A percentile compares a stretch with the other conserved stretches of the same genome.
Conservation (phyloP, 805 yeast species). For the Metschnikowia aberdeeniae region DNA sequence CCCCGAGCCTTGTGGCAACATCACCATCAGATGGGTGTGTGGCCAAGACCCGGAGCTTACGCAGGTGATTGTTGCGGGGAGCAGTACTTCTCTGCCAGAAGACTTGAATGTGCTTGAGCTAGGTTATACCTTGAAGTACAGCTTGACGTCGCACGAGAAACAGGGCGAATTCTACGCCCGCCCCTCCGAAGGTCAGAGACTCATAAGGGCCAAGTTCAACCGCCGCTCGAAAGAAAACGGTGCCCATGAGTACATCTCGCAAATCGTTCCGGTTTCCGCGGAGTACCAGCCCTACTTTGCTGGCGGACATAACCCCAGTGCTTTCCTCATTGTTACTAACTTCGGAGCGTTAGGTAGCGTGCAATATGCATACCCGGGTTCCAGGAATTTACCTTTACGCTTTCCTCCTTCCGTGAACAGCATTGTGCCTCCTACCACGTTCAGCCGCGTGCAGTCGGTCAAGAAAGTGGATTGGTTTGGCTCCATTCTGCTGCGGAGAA, state of each 20-base stretch:
- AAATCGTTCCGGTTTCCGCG: constrained; percentile 29
- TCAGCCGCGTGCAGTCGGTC: constrained; percentile 46
- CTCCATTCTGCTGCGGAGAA: constrained; percentile 37
- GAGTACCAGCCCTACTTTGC: constrained; percentile 65
- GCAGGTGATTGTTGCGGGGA: constrained; percentile 66
- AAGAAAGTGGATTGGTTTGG: constrained; percentile 73
- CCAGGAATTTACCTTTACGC: constrained; percentile 22
- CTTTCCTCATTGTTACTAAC: constrained; percentile 54
- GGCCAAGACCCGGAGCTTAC: constrained; percentile 78
- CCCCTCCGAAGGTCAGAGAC: constrained; percentile 44
- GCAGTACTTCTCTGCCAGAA: constrained; percentile 40
- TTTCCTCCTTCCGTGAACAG: constrained; percentile 80
- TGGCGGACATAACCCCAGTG: constrained; percentile 75
- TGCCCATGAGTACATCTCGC: constrained; percentile 23
- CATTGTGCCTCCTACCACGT: constrained; percentile 69
- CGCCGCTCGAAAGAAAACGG: constrained; percentile 13
- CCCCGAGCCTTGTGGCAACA: constrained; percentile 7
- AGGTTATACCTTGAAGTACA: constrained; percentile 74
- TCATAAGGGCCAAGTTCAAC: constrained; percentile 25
- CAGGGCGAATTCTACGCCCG: constrained; percentile 74
- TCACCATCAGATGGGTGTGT: constrained; percentile 68
- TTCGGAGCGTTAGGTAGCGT: constrained; percentile 56
- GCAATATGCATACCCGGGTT: constrained; percentile 10
- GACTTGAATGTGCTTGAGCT: constrained; percentile 57
- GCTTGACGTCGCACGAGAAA: constrained; percentile 76